A percentile compares a stretch with the other conserved stretches of the same genome.
These are phyloP conservation scores for Alternaria conjuncta DNA, from an alignment of 2,329 filamentous ascomycete genomes.

Conservation along the genomic window DNA sequence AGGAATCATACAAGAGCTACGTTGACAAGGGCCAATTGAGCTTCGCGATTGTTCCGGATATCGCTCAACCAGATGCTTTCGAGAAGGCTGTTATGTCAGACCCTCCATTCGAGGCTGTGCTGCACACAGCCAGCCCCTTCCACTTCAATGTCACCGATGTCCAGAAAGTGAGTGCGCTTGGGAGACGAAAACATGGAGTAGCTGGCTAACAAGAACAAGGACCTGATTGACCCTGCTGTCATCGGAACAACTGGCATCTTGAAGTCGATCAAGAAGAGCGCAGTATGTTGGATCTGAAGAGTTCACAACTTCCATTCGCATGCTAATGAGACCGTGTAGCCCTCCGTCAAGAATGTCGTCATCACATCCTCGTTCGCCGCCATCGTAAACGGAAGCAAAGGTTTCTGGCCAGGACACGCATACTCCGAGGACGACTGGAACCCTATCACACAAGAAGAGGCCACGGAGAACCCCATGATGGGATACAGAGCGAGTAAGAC, in stretches of 20 bases:
- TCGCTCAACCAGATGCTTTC: slow-evolving; percentile 73
- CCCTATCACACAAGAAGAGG: slow-evolving; percentile 60
- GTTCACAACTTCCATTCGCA: neutral
- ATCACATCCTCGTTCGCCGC: slow-evolving; percentile 74
- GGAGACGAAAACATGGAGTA: accelerated
- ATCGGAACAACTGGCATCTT: slow-evolving; percentile 69
- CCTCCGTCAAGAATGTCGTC: slow-evolving; percentile 74
- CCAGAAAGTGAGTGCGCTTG: slow-evolving; percentile 58
- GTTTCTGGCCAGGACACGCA: slow-evolving; percentile 54
- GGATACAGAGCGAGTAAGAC: slow-evolving; percentile 65
- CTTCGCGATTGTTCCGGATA: slow-evolving; percentile 74
- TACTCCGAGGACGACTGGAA: slow-evolving; percentile 66
- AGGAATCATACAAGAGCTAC: slow-evolving; percentile 58
- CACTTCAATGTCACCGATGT: slow-evolving; percentile 75
- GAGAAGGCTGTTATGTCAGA: slow-evolving; percentile 64
- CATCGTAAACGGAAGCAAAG: slow-evolving; percentile 64
- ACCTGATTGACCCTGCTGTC: slow-evolving; percentile 66
- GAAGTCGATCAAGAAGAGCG: slow-evolving; percentile 58
- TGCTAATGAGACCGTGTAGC: slow-evolving; percentile 24
- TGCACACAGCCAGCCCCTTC: slow-evolving; percentile 64
- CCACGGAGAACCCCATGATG: slow-evolving; percentile 50
- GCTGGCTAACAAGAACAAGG: slow-evolving; percentile 27
- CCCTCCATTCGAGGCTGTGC: slow-evolving; percentile 72
- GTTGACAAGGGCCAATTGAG: slow-evolving; percentile 63
- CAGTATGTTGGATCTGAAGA: neutral